Base-by-base conservation (phyloP, 1,139 yeast genomes). In the Suhomyces kunorum region DNA sequence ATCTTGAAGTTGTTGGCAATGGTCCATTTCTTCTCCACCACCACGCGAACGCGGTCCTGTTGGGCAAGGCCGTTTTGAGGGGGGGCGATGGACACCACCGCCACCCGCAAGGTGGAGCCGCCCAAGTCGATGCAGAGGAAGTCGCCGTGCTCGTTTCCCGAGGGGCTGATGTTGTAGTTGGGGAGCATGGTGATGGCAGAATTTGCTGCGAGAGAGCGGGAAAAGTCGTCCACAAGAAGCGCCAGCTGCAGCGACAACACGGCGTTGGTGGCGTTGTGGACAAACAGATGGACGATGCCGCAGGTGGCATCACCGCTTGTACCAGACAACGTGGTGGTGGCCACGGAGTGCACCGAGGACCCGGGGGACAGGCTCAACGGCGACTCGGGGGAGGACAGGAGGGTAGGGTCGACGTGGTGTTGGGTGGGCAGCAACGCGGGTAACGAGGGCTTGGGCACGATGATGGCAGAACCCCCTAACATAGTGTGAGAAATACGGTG, bases 101-200 rank as follows among this genome's bases (percentile, higher is more conserved):
- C 71, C 5, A 75, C 62, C 32, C 81, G 61, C 32, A 77, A 58
- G 2, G 81, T 77, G 5, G 79, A 71, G 1, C 83, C 83, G 6
- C 83, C 83, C 40, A 78, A 56, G 50, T 78, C 83, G 20, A 78
- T 63, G 25, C 70, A 76, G 46, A 78, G 59, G 45, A 51, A 73
- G 28, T 61, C 60, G 3, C 82, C 82, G 22, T 34, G 38, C 48
- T 74, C 78, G 3, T 57, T 37, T 3, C 78, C 77, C 1, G 68
- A 63, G 16, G 81, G 77, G 24, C 54, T 49, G 23, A 68, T 62
- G 39, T 69, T 63, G 47, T 58, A 65, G 41, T 74, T 72, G 9
- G 80, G 77, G 25, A 77, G 57, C 81, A 78, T 75, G 14, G 78
- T 53, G 32, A 71, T 56, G 16, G 53, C 47, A 18, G 71, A 61